phyloP scores from a whole-genome alignment of 2,329 filamentous ascomycete species.

The Allantophomopsis cytisporea region DNA sequence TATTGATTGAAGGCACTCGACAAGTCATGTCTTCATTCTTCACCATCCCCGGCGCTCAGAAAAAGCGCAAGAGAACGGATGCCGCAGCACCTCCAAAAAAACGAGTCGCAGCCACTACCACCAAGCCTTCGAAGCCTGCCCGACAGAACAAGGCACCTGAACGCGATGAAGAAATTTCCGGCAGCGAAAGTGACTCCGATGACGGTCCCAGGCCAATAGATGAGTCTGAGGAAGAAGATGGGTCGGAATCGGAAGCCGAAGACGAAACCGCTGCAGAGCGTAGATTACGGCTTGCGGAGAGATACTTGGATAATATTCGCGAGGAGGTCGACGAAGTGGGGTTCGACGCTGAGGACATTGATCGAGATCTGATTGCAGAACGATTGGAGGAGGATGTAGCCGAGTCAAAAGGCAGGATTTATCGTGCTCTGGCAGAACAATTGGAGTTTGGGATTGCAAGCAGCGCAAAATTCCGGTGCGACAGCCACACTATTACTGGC shows the following conservation, averaged over 20 bases:
- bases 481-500: slow-evolving; percentile 65
- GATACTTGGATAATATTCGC: slow-evolving; percentile 83
- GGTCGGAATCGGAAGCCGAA: slow-evolving; percentile 55
- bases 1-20: neutral
- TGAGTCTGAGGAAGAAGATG: slow-evolving; percentile 38
- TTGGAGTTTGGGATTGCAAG: slow-evolving; percentile 56
- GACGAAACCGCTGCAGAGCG: slow-evolving; percentile 84
- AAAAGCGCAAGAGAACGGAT: slow-evolving; percentile 70
- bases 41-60: slow-evolving; percentile 71
- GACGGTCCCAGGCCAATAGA: slow-evolving; percentile 37
- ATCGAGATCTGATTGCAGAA: slow-evolving; percentile 83
- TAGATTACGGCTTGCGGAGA: slow-evolving; percentile 74
- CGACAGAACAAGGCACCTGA: slow-evolving; percentile 27
- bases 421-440: slow-evolving; percentile 63
- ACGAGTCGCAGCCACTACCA: slow-evolving; percentile 31
- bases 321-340: slow-evolving; percentile 72
- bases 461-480: slow-evolving; percentile 63
- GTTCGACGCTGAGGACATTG: slow-evolving; percentile 89
- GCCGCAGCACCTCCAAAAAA: slow-evolving; percentile 45
- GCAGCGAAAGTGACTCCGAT: slow-evolving; percentile 64
- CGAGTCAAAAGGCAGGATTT: slow-evolving; percentile 81
- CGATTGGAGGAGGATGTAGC: slow-evolving; percentile 83
- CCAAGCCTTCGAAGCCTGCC: slow-evolving; percentile 21
- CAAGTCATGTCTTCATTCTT: slow-evolving; percentile 84
- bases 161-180: slow-evolving; percentile 62